A percentile compares a stretch with the other conserved stretches of the same genome.
phyloP scores from a whole-genome alignment of 495 filamentous ascomycete species.

The Neurospora sp. region DNA sequence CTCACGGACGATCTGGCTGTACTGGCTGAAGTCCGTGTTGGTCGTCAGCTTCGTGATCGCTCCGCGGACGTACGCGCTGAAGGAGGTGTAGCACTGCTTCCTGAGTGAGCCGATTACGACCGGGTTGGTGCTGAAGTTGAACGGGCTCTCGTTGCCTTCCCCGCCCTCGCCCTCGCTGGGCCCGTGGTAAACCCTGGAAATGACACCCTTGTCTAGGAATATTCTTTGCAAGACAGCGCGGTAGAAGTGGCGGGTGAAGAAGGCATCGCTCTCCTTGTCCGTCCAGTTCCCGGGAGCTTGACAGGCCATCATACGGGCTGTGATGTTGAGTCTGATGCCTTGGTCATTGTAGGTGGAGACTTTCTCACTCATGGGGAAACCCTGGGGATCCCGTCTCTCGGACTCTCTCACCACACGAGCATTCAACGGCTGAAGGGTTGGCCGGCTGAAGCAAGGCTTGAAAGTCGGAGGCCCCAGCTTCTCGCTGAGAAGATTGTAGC shows the following conservation, averaged over 20 bases:
- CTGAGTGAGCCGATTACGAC: conserved; percentile 79
- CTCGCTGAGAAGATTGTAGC: conserved; percentile 93
- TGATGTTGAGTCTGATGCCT: conserved; percentile 84
- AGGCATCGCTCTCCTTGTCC: conserved; percentile 61
- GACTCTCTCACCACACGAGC: conserved; percentile 37
- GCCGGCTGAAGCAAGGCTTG: conserved; percentile 57
- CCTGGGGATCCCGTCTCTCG: conserved; percentile 65
- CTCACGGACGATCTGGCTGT: conserved; percentile 44
- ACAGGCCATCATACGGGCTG: conserved; percentile 90
- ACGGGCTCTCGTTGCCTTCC: conserved; percentile 34
- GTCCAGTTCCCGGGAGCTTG: conserved; percentile 94
- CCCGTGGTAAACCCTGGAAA: conserved; percentile 44
- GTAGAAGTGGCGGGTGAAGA: conserved; percentile 92
- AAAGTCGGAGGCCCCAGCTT: conserved; percentile 76
- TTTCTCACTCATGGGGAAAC: conserved; percentile 81
- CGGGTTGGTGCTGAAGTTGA: conserved; percentile 50
- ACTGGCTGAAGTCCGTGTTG: conserved; percentile 42
- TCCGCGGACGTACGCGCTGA: conserved; percentile 67
- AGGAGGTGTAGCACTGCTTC: conserved; percentile 69
- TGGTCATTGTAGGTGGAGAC: conserved; percentile 49
- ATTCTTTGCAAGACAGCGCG: conserved; percentile 83
- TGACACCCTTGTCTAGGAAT: conserved; percentile 70
- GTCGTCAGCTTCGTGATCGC: conserved; percentile 64
- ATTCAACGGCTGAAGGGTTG: conserved; percentile 52
- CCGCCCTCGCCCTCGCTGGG: conserved; percentile 16